Percentiles rank a stretch among this genome's conserved stretches.
Conservation (phyloP, 2,329 filamentous ascomycete species). For the Akanthomyces dipterigenus region DNA sequence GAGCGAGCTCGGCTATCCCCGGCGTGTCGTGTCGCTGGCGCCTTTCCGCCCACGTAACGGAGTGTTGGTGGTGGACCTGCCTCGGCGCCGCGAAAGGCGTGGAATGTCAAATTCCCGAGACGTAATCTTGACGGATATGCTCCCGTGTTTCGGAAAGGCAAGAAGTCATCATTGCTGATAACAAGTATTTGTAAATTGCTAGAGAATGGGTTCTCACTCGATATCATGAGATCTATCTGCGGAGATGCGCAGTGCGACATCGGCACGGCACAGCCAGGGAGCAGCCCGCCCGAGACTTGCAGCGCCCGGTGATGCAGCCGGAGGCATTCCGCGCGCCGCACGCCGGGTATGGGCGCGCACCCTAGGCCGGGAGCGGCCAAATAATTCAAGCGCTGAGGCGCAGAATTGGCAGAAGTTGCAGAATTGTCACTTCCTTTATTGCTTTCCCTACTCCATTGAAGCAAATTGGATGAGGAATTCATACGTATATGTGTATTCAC, state of each 20-base stretch:
- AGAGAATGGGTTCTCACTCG: too few relatives aligned
- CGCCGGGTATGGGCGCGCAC: background rate
- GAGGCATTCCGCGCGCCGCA: background rate
- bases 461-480: too few relatives aligned
- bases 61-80: background rate
- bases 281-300: background rate
- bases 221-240: background rate
- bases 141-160: too few relatives aligned
- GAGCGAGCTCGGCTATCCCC: constrained; percentile 2
- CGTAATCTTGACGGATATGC: too few relatives aligned
- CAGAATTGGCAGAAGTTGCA: too few relatives aligned
- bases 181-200: too few relatives aligned
- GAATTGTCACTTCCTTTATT: too few relatives aligned
- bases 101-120: background rate
- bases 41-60: constrained; percentile 1
- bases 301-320: background rate
- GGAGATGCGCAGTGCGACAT: background rate
- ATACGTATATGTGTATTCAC: too few relatives aligned
- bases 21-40: constrained; percentile 9
- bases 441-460: too few relatives aligned
- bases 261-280: background rate
- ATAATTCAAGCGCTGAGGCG: too few relatives aligned
- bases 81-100: background rate
- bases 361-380: too few relatives aligned
- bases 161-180: too few relatives aligned